Evolutionary conservation across 2,329 filamentous ascomycete genomes (phyloP).

Genomic region (Immersiporthe knoxdaviesiana): DNA sequence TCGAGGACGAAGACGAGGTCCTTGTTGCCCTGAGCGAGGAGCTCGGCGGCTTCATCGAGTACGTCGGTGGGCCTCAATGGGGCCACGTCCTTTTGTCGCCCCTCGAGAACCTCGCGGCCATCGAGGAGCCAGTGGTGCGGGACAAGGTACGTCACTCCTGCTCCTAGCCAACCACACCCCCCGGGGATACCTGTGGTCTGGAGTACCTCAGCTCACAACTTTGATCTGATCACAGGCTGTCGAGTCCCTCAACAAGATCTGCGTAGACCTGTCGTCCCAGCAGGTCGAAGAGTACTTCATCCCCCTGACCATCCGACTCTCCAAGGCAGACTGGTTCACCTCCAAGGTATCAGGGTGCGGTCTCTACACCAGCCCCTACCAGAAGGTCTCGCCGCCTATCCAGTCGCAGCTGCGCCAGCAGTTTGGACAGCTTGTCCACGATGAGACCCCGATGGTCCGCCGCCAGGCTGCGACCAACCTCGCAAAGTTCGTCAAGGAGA

Average conservation of each 20-base stretch:
- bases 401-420: constrained; percentile 92
- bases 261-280: constrained; percentile 83
- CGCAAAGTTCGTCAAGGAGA: constrained; percentile 96
- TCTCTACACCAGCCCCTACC: constrained; percentile 91
- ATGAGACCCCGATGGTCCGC: constrained; percentile 98
- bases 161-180: neutral
- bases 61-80: constrained; percentile 91
- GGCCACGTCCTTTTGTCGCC: constrained; percentile 96
- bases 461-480: constrained; percentile 95
- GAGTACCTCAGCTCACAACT: constrained; percentile 23
- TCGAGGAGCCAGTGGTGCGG: constrained; percentile 95
- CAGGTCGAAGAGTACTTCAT: constrained; percentile 99
- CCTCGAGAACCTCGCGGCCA: constrained; percentile 95
- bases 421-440: constrained; percentile 90
- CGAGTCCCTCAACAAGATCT: constrained; percentile 99
- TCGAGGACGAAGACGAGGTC: constrained; percentile 98
- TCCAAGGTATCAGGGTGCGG: constrained; percentile 98
- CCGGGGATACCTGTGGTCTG: constrained; percentile 23
- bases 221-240: constrained; percentile 70
- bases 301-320: constrained; percentile 90
- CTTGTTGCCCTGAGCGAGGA: constrained; percentile 96
- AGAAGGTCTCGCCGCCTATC: constrained; percentile 81
- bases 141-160: constrained; percentile 79
- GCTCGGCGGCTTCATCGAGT: constrained; percentile 94
- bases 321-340: constrained; percentile 99